Evolutionary conservation across 148 eudicot genomes (phyloP), one percentile per base, ranked within the genome.

Genomic region (Camellia sinensis): DNA sequence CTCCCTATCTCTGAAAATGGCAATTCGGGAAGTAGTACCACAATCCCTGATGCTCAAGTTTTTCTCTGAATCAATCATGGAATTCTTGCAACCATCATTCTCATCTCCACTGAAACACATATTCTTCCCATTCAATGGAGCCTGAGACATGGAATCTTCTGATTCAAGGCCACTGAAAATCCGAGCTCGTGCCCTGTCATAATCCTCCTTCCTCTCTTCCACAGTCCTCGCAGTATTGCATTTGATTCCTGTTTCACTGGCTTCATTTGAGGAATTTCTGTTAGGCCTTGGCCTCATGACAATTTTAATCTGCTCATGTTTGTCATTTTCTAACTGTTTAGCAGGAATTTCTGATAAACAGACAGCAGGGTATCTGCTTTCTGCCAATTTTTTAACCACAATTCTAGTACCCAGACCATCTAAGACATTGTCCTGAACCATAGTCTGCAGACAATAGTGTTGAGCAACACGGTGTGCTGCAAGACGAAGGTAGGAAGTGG

Each of bases 401-500:
- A 92, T 96, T 74, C 88, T 84, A 40, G 86, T 80, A 57, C 97
- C 98, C 75, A 81, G 83, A 46, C 97, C 95, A 78, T 94, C 99
- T 56, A 68, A 59, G 74, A 79, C 74, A 76, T 81, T 90, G 75
- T 96, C 98, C 85, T 87, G 82, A 77, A 91, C 98, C 90, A 89
- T 80, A 44, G 98, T 90, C 73, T 89, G 95, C 85, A 96, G 84
- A 54, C 94, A 90, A 74, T 92, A 96, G 85, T 96, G 98, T 56
- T 96, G 99, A 74, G 99, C 97, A 71, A 96, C 99, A 83, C 95
- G 91, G 79, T 96, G 99, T 9, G 98, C 99, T 73, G 98, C 99
- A 81, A 96, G 98, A 40, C 99, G 98, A 68, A 93, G 87, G 82
- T 96, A 96, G 54, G 99, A 96, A 14, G 97, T 93, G 46, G 99